Conservation (phyloP, 2,329 filamentous ascomycete species). For the Stagonosporopsis vannaccii region DNA sequence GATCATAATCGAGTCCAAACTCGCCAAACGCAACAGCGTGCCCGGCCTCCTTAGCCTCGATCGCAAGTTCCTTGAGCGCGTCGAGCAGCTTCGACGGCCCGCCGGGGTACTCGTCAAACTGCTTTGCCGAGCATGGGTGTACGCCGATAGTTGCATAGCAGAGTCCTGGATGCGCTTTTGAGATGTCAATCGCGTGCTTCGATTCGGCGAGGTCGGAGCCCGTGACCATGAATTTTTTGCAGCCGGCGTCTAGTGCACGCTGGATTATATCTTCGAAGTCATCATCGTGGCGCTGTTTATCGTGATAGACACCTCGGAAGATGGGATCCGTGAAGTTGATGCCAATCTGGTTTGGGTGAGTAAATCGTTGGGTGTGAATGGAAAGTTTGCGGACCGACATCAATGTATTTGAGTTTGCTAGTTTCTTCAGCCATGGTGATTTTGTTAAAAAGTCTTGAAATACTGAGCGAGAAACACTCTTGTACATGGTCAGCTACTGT, state of each 20-base stretch:
- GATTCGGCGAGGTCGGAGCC: constrained; percentile 87
- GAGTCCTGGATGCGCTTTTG: constrained; percentile 75
- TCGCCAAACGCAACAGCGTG: constrained; percentile 87
- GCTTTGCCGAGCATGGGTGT: constrained; percentile 85
- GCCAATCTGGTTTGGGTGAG: constrained; percentile 67
- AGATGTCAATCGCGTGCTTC: constrained; percentile 74
- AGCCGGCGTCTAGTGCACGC: constrained; percentile 79
- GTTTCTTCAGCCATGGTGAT: constrained; percentile 19
- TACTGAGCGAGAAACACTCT: neutral
- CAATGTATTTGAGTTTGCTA: constrained; percentile 47
- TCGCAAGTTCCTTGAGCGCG: constrained; percentile 70
- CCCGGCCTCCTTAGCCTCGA: constrained; percentile 62
- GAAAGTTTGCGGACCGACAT: constrained; percentile 50
- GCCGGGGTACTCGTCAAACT: constrained; percentile 72
- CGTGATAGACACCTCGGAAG: constrained; percentile 84
- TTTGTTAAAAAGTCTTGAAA: neutral
- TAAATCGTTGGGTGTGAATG: constrained; percentile 6
- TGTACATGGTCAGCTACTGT: neutral
- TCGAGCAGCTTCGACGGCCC: constrained; percentile 63
- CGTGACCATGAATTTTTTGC: constrained; percentile 89
- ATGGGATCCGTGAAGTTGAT: constrained; percentile 96
- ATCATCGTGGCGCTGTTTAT: constrained; percentile 75
- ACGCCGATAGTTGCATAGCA: constrained; percentile 94
- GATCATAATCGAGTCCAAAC: constrained; percentile 95
- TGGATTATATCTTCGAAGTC: constrained; percentile 80